Base-by-base conservation (phyloP, 441 rosid species). In the Theobroma grandiflorum region DNA sequence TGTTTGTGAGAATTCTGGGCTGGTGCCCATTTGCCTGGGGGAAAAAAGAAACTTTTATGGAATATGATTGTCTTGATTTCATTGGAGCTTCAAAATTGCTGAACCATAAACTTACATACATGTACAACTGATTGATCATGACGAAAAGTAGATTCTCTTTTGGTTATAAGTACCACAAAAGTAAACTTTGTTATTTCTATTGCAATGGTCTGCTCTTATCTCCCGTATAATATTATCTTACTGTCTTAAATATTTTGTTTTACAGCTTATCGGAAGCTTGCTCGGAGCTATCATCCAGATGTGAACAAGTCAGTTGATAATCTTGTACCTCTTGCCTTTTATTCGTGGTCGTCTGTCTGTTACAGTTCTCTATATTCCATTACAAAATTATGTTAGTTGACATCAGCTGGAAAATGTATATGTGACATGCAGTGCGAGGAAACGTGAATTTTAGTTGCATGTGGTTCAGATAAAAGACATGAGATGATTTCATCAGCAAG, bases 221-320 rank as follows among this genome's bases (percentile, higher is more conserved):
- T 52, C 37, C 58, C 0, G 5, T 9, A 38, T 71, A 40, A 45
- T 70, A 62, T 40, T 33, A 6, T 78, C 20, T 77, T 81, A 47
- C 20, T 67, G 31, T 20, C 61, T 75, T 79, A 70, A 12, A 1
- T 80, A n/a, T 62, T 58, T 78, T 59, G 61, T 71, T 64, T 81
- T 90, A 63, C 92, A 95, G 99, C 98, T 61, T 96, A 96, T 73
- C 88, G 98, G 83, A 96, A 96, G 82, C 95, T 95, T 79, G 98
- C 98, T 14, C 91, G 99, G 86, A 94, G 76, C 85, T 94, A 85
- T 83, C 99, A 96, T 87, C 99, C 98, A 3, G 99, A 96, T 83
- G 99, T 96, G 76, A 96, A 94, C 91, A 96, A 95, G 98, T 96
- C 80, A 91, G 97, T 88, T 79, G 62, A 50, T 55, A 53, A 72